phyloP scores from a whole-genome alignment of 305 asterid species.

The Nicotiana rustica region DNA sequence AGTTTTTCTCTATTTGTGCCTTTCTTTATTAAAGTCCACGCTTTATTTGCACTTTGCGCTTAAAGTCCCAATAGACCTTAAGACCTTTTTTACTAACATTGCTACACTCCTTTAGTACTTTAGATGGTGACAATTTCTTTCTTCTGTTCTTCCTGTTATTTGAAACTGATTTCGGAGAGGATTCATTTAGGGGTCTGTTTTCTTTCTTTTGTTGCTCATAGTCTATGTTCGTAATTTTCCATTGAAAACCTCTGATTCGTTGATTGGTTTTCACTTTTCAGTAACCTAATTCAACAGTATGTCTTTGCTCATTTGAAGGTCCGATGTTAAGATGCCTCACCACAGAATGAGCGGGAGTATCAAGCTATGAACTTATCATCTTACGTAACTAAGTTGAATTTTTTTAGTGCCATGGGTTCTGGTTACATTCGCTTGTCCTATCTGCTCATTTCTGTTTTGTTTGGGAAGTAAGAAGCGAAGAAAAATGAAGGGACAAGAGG shows the following conservation, averaged over 20 bases:
- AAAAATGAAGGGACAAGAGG: background rate
- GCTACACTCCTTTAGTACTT: background rate
- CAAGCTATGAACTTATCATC: background rate
- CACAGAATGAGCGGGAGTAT: background rate
- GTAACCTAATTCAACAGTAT: background rate
- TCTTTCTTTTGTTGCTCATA: background rate
- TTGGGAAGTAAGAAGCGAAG: too few relatives aligned
- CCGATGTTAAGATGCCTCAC: background rate
- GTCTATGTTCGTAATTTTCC: background rate
- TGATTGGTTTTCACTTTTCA: background rate
- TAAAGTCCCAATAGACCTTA: too few relatives aligned
- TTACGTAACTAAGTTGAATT: background rate
- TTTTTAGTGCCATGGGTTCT: too few relatives aligned
- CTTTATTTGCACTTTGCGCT: too few relatives aligned
- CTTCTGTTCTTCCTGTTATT: background rate
- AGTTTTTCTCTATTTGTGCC: too few relatives aligned
- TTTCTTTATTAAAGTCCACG: too few relatives aligned
- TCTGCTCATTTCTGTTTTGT: too few relatives aligned
- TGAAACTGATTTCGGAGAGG: background rate
- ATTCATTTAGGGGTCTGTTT: background rate
- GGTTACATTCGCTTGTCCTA: too few relatives aligned
- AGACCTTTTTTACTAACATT: background rate
- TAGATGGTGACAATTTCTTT: conserved; percentile 1
- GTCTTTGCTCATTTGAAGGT: background rate
- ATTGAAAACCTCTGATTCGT: background rate